phyloP scores from a whole-genome alignment of 768 basidiomycete genomes.

The Kwoniella newhampshirensis region DNA sequence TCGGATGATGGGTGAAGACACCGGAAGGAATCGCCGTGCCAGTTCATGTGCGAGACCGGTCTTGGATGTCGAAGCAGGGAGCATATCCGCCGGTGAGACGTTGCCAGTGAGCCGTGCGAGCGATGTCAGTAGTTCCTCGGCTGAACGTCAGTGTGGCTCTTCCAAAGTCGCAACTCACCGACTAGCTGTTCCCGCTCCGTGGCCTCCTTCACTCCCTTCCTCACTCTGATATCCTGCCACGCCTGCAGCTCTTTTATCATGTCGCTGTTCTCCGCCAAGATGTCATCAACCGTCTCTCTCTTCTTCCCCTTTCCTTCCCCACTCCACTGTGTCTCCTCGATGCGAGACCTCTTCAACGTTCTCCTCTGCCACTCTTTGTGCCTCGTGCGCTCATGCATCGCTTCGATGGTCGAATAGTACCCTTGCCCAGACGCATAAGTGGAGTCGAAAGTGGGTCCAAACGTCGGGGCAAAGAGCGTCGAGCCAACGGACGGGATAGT shows the following conservation, averaged over 20 bases:
- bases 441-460: conserved; percentile 47
- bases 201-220: conserved; percentile 19
- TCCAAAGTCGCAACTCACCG: conserved; percentile 35
- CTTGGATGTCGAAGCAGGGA: conserved; percentile 16
- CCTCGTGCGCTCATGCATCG: conserved; percentile 36
- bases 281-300: conserved; percentile 22
- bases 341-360: conserved; percentile 2
- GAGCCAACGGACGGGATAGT: conserved; percentile 14
- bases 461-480: conserved; percentile 38
- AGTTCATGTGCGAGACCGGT: conserved; percentile 34
- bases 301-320: conserved; percentile 17
- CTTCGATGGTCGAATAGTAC: conserved; percentile 40
- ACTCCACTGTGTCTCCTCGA: background rate
- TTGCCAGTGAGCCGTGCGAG: conserved; percentile 28
- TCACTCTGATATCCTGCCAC: conserved; percentile 44
- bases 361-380: conserved; percentile 27
- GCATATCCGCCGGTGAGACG: conserved; percentile 25
- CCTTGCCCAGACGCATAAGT: conserved; percentile 29
- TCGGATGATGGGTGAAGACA: conserved; percentile 31
- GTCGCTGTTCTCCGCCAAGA: conserved; percentile 34
- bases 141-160: background rate
- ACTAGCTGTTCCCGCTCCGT: conserved; percentile 36
- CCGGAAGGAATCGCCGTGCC: conserved; percentile 34
- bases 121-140: conserved; percentile 33
- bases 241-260: conserved; percentile 39